phyloP scores from a whole-genome alignment of 2,329 filamentous ascomycete genomes.

The Neonectria coccinea region DNA sequence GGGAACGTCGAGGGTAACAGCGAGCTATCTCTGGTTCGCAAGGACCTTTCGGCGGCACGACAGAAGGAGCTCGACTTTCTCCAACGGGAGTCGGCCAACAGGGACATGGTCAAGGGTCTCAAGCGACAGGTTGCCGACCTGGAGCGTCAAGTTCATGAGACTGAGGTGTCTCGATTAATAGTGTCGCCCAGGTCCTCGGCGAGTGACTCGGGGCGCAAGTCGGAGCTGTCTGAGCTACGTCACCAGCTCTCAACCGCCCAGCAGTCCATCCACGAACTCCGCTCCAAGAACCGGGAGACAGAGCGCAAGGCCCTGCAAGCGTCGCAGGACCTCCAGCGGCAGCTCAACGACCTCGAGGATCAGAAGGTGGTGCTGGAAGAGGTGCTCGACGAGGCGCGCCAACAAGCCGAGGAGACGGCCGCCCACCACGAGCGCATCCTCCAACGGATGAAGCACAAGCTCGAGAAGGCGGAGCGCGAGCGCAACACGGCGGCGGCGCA shows the following conservation, averaged over 20 bases:
- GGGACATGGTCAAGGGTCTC: constrained; percentile 70
- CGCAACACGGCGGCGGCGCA: constrained; percentile 52
- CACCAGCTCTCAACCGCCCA: constrained; percentile 71
- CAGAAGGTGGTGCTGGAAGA: constrained; percentile 69
- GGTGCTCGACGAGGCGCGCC: constrained; percentile 66
- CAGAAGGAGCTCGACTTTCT: constrained; percentile 74
- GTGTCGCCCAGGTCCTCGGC: constrained; percentile 59
- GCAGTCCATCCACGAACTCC: constrained; percentile 68
- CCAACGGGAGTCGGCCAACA: constrained; percentile 74
- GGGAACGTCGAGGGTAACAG: constrained; percentile 57
- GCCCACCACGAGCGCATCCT: constrained; percentile 58
- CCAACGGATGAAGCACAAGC: constrained; percentile 59
- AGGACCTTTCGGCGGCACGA: constrained; percentile 72
- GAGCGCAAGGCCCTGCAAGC: constrained; percentile 59
- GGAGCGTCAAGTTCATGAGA: constrained; percentile 75
- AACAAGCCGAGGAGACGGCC: constrained; percentile 61
- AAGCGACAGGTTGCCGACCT: constrained; percentile 75
- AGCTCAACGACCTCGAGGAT: constrained; percentile 69
- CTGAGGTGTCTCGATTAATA: constrained; percentile 64
- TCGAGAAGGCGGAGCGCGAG: constrained; percentile 64
- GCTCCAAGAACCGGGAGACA: constrained; percentile 61
- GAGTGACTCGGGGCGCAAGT: constrained; percentile 65
- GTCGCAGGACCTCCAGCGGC: constrained; percentile 63
- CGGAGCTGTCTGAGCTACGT: constrained; percentile 69
- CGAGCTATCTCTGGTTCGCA: constrained; percentile 71